Base-by-base conservation (phyloP, 2,329 filamentous ascomycete species). In the Alternaria hordeiaustralica region DNA sequence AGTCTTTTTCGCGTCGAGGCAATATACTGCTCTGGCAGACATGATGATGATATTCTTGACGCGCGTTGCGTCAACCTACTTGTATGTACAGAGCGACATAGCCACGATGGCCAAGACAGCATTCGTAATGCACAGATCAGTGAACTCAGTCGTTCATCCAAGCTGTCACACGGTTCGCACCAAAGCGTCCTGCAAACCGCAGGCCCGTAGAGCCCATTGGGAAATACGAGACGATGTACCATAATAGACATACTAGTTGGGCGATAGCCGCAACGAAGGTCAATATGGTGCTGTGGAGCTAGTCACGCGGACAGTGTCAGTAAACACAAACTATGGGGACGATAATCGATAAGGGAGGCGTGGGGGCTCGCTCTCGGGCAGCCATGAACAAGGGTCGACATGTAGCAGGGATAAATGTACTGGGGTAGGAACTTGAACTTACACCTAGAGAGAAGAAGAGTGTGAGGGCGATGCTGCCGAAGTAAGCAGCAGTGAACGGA, bases 161-260 rank as follows among this genome's bases (percentile, higher is more conserved):
- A 57, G 94, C 88, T 6, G 93, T 88, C 41, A 96, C 92, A 76
- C 94, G 88, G 76, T 90, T 90, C 20, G 91, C 92, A 21, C 95
- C 96, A 77, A 97, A 96, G 4, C 89, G 89, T 46, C 94, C 93
- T 61, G 94, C 94, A 70, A 97, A 88, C 63, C 95, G 90, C 69
- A 99, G 83, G 45, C 96, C 93, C 59, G 90, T 92, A 61, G 92
- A 92, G 44, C 96, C 96, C 94, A 98, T 97, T 25, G 96, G 96
- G 75, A 98, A 98, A 81, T 99, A 99, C 82, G 93, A 97, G 80
- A 98, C 90, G 50, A 97, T 86, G 82, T 98, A 98, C 95, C 95
- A 98, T 50, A 93, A 69, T 68, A 98, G 84, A 67, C 91, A 92
- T 57, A 90, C 89, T 58, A 98, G 85, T 79, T 99, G 96, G 71